Evolutionary conservation across 768 basidiomycete species (phyloP), one percentile per base, ranked within the genome.

Genomic region (Mycena pura): DNA sequence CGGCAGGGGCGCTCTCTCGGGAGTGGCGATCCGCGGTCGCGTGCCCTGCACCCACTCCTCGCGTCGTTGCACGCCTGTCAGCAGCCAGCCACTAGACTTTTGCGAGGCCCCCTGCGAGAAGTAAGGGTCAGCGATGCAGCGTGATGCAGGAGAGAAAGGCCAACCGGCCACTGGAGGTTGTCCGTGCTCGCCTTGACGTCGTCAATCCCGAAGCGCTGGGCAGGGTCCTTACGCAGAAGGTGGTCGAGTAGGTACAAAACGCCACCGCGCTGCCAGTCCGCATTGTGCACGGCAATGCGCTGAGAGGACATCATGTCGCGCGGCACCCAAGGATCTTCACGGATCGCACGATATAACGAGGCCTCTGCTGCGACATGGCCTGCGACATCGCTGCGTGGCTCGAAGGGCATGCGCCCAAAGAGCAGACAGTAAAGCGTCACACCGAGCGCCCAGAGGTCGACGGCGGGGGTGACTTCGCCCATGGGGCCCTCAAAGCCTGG

Each of bases 401-500:
- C 60, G 74, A 95, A 99, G 2, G 96, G 96, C 2, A 90, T 86
- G 56, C 78, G 80, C 10, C 95, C 97, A 65, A 96, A 98, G 2
- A 99, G 83, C 44, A 99, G 84, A 71, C 95, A 96, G 76, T 94
- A 99, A 5, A 98, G 80, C 2, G 97, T 99, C 28, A 98, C 91
- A 22, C 97, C 97, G 3, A 99, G 84, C 0, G 97, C 96, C 97
- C 97, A 99, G 31, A 99, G 86, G 70, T 99, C 97, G 71, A 99
- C 96, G 4, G 94, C 89, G 73, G 95, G 94, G 38, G 94, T 94
- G 50, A 97, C 90, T 3, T 69, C 63, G 21, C 65, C 65, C n/a
- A 67, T 70, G 49, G 70, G 74, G 29, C 70, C 68, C 25, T 72
- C 72, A 44, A 68, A 69, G 28, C 62, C 62, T 1, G 59, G 62